Evolutionary conservation across 2,329 filamentous ascomycete species (phyloP).

Genomic region (Xylaria arbuscula): DNA sequence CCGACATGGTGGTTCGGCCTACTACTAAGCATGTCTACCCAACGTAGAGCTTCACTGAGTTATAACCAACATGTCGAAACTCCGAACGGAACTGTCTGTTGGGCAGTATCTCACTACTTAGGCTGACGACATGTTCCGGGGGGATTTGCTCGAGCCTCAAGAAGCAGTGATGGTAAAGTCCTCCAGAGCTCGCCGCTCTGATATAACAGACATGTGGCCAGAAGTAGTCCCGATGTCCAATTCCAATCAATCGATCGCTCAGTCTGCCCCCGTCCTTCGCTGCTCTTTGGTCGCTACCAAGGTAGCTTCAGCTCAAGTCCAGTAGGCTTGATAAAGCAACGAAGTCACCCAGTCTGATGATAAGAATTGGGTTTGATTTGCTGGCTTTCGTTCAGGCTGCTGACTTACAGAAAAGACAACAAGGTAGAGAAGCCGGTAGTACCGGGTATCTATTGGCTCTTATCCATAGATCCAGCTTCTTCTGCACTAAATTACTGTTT

Average conservation of each 20-base stretch:
- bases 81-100: too few relatives aligned
- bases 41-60: too few relatives aligned
- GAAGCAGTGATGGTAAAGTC: background rate
- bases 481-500: background rate
- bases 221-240: background rate
- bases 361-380: background rate
- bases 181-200: background rate
- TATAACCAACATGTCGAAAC: too few relatives aligned
- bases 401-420: background rate
- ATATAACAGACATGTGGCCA: background rate
- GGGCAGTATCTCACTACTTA: too few relatives aligned
- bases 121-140: background rate
- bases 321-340: too few relatives aligned
- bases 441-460: background rate
- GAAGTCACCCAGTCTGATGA: too few relatives aligned
- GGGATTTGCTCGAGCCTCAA: background rate
- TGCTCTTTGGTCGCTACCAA: background rate
- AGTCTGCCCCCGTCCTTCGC: too few relatives aligned
- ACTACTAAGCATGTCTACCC: too few relatives aligned
- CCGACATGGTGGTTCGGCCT: too few relatives aligned
- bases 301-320: too few relatives aligned
- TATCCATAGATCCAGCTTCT: background rate
- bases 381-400: too few relatives aligned
- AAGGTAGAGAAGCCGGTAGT: conserved; percentile 14
- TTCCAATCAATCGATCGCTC: background rate